Evolutionary conservation across 1,284 basidiomycete species (phyloP).

Genomic region (Hortiboletus rubellus): DNA sequence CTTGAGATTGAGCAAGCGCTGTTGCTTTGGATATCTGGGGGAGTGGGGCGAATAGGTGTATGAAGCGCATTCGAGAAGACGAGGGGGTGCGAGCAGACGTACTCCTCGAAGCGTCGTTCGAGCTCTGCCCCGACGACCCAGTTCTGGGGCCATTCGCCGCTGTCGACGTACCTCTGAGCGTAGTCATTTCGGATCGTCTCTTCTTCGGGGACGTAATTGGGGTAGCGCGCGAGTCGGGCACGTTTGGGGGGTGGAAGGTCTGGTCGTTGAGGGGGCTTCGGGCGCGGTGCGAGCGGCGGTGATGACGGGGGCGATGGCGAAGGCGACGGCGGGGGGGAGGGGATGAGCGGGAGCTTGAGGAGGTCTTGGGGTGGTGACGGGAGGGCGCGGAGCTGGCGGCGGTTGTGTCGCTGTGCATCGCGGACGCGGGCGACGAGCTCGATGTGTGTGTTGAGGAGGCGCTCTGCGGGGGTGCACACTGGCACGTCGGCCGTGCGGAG

Average conservation of each 20-base stretch:
- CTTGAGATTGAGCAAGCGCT: slow-evolving; percentile 78
- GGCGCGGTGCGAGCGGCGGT: slow-evolving; percentile 40
- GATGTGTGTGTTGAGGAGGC: slow-evolving; percentile 50
- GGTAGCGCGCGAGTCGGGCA: slow-evolving; percentile 63
- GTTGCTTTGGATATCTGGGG: slow-evolving; percentile 86
- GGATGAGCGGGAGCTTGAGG: slow-evolving; percentile 49
- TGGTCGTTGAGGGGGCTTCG: slow-evolving; percentile 40
- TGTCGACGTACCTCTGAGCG: slow-evolving; percentile 85
- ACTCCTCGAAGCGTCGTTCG: slow-evolving; percentile 92
- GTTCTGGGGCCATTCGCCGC: slow-evolving; percentile 89
- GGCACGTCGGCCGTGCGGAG: slow-evolving; percentile 36
- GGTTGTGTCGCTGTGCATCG: slow-evolving; percentile 42
- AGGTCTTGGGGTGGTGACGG: slow-evolving; percentile 42
- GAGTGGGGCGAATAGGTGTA: neutral
- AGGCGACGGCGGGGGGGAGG: slow-evolving; percentile 47
- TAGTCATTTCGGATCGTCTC: slow-evolving; percentile 97
- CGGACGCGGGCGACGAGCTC: slow-evolving; percentile 45
- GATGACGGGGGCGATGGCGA: slow-evolving; percentile 49
- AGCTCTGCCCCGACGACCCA: slow-evolving; percentile 86
- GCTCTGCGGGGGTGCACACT: slow-evolving; percentile 47
- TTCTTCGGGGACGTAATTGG: slow-evolving; percentile 85
- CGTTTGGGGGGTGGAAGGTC: slow-evolving; percentile 72
- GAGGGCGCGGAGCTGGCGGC: slow-evolving; percentile 41
- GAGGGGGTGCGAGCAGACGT: slow-evolving; percentile 36
- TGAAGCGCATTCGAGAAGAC: neutral